These are phyloP conservation scores for Lachnum nothofagi DNA, from an alignment of 2,329 filamentous ascomycete species.

Conservation along the genomic window DNA sequence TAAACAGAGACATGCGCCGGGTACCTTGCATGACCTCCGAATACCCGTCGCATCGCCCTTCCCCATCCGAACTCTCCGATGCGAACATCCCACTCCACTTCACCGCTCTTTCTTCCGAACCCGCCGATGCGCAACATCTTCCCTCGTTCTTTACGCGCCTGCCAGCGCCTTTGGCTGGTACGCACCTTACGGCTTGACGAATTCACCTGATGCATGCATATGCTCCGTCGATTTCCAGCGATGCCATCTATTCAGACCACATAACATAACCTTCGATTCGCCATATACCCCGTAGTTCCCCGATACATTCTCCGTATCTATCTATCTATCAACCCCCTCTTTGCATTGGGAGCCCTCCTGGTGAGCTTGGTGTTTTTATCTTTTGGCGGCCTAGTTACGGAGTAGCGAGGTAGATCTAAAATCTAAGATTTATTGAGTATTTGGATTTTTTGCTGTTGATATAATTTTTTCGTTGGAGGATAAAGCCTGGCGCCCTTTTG, in stretches of 20 bases:
- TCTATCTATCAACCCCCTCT: neutral
- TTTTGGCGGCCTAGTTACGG: too few relatives aligned
- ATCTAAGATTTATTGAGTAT: too few relatives aligned
- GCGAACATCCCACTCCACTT: slow-evolving; percentile 3
- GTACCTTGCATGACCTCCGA: slow-evolving; percentile 7
- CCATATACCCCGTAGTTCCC: neutral
- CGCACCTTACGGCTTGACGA: slow-evolving; percentile 22
- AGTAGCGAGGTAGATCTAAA: neutral
- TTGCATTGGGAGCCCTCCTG: slow-evolving; percentile 4
- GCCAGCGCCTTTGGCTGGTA: slow-evolving; percentile 10
- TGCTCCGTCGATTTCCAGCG: too few relatives aligned
- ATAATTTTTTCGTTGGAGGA: neutral
- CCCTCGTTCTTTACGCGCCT: slow-evolving; percentile 22
- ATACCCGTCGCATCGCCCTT: neutral
- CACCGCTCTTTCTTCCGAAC: slow-evolving; percentile 1
- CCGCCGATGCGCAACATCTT: slow-evolving; percentile 24
- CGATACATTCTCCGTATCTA: neutral
- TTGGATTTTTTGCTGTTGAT: neutral
- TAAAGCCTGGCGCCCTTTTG: neutral
- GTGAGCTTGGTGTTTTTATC: slow-evolving; percentile 8
- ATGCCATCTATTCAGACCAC: neutral
- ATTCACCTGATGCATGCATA: slow-evolving; percentile 3
- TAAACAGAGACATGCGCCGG: slow-evolving; percentile 33
- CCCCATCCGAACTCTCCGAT: neutral
- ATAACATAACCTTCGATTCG: neutral